Percentiles rank a stretch among this genome's conserved stretches.
These are phyloP conservation scores for Candida adriatica DNA, from an alignment of 805 yeast species.

Conservation along the genomic window DNA sequence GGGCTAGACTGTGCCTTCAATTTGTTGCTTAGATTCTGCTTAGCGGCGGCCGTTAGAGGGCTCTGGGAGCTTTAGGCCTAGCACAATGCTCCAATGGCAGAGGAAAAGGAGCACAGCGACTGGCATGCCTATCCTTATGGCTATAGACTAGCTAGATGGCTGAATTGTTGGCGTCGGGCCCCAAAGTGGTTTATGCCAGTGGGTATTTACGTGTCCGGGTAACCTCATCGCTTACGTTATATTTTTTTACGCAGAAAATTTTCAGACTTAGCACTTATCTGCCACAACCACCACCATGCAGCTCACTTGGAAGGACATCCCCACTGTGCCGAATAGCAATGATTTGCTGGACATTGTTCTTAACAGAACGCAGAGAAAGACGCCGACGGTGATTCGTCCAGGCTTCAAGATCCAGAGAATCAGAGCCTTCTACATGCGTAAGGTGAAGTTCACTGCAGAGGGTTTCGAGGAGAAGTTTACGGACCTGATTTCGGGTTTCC, in stretches of 20 bases:
- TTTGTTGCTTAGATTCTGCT: too few species aligned
- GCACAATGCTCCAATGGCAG: too few species aligned
- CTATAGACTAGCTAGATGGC: too few species aligned
- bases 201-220: too few species aligned
- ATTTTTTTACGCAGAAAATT: slow-evolving; percentile 8
- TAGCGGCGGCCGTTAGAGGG: too few species aligned
- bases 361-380: slow-evolving; percentile 96
- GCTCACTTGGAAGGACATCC: slow-evolving; percentile 97
- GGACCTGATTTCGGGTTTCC: slow-evolving; percentile 82
- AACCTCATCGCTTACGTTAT: slow-evolving; percentile 14
- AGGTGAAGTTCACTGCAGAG: slow-evolving; percentile 92
- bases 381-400: slow-evolving; percentile 97
- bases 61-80: too few species aligned
- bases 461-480: slow-evolving; percentile 91
- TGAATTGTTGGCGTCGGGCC: too few species aligned
- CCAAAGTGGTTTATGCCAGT: too few species aligned
- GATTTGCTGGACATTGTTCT: slow-evolving; percentile 95
- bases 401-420: slow-evolving; percentile 96
- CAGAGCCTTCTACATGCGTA: slow-evolving; percentile 96
- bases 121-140: too few species aligned
- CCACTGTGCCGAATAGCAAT: slow-evolving; percentile 86
- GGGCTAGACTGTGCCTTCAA: too few species aligned
- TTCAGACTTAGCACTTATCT: slow-evolving; percentile 1
- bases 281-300: slow-evolving; percentile 51
- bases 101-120: too few species aligned